A percentile compares a stretch with the other conserved stretches of the same genome.
Conservation (phyloP, 2,329 filamentous ascomycete species). For the Colletotrichum siamense region DNA sequence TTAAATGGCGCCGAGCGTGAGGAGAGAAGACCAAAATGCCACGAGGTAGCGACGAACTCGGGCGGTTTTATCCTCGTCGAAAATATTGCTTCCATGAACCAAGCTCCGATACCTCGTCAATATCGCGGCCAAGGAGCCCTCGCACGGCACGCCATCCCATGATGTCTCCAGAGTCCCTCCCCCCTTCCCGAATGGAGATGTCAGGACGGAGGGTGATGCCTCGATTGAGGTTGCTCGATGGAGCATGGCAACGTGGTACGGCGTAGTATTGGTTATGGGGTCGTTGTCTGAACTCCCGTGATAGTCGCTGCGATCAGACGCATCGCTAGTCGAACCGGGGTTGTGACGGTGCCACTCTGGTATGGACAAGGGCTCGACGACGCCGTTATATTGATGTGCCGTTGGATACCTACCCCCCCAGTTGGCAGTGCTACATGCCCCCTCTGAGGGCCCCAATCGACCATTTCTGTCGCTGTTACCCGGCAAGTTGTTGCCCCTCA, state of each 20-base stretch:
- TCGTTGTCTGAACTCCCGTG: background rate
- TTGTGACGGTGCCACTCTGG: slow-evolving; percentile 3
- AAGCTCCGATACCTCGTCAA: background rate
- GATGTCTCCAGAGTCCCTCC: background rate
- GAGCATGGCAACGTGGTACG: background rate
- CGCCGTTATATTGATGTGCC: background rate
- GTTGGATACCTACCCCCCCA: background rate
- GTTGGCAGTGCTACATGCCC: background rate
- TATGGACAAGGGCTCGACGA: slow-evolving; percentile 9
- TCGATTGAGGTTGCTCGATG: background rate
- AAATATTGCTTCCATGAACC: background rate
- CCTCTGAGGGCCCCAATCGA: background rate
- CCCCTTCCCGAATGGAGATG: background rate
- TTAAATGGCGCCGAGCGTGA: background rate
- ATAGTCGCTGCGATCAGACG: slow-evolving; percentile 4
- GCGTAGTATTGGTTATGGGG: background rate
- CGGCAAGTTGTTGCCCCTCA: background rate
- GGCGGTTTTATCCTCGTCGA: background rate
- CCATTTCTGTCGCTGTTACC: background rate
- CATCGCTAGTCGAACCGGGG: background rate
- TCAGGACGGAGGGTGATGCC: background rate
- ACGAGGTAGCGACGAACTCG: background rate
- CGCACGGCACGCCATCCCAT: background rate
- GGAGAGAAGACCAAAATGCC: background rate
- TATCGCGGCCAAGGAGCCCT: background rate